Base-by-base conservation (phyloP, 148 eudicot species). In the Heliosperma pusillum region DNA sequence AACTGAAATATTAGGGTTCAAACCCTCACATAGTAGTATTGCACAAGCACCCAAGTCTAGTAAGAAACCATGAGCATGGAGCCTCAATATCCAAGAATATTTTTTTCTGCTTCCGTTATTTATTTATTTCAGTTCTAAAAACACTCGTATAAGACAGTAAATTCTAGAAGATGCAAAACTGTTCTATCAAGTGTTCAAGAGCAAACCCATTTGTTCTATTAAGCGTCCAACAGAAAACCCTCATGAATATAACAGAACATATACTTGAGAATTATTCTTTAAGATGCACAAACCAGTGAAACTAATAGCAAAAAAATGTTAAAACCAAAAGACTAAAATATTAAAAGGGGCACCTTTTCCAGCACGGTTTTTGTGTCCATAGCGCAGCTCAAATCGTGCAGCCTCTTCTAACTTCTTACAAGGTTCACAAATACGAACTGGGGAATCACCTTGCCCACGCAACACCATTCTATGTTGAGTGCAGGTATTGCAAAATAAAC, bases 401-500 rank as follows among this genome's bases (percentile, higher is more conserved):
- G 97, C 93, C 80, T 92, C 98, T 83, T 95, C 98, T 58, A 92
- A 77, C 62, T 89, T 92, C 85, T 90, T 95, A 85, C 98, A 95
- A 29, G 98, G 91, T 67, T 92, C 98, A 87, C 98, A 95, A 44
- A 92, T 88, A 74, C 96, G 93, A 68, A 94, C 98, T 0, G 96
- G 91, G 30, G 97, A 95, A 82, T 95, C 98, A 13, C 98, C 98
- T 88, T 95, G 98, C 45, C 98, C 98, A 21, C 98, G 89, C 71
- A 95, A 85, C 25, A 81, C 69, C 91, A 95, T 90, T 74, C 96
- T 85, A 77, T 81, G 86, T 82, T 81, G 93, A 26, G 97, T 92
- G 83, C 97, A 95, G 74, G 81, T 85, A 73, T 73, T 74, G 80
- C 98, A 95, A 82, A 90, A 95, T 55, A 95, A 29, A 57, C 96